These are phyloP conservation scores for Aureobasidium zeae DNA, from an alignment of 2,329 filamentous ascomycete species.

Conservation along the genomic window DNA sequence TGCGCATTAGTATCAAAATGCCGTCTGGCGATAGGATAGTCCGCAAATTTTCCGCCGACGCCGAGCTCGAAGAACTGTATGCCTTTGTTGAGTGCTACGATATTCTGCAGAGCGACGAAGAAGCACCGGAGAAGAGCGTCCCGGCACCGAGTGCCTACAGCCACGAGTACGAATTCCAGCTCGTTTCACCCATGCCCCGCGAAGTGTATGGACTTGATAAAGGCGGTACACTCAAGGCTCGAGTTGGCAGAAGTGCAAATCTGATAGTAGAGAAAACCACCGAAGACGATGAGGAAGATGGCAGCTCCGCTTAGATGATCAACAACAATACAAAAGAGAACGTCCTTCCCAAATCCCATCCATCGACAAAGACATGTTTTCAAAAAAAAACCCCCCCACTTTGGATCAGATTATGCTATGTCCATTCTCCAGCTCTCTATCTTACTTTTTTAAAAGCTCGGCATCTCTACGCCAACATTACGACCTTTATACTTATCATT, in stretches of 20 bases:
- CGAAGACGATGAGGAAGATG: conserved; percentile 38
- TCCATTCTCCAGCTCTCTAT: too few species aligned
- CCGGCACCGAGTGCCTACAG: conserved; percentile 58
- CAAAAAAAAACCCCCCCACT: too few species aligned
- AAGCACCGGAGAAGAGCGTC: conserved; percentile 29
- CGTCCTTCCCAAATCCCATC: too few species aligned
- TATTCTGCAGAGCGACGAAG: conserved; percentile 41
- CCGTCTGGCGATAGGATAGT: conserved; percentile 64
- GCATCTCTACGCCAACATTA: background rate
- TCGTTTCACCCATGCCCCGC: conserved; percentile 78
- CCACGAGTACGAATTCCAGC: conserved; percentile 74
- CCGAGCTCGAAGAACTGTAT: conserved; percentile 78
- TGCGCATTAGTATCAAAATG: conserved; percentile 58
- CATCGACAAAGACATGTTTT: too few species aligned
- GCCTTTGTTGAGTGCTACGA: conserved; percentile 92
- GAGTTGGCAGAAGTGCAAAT: conserved; percentile 75
- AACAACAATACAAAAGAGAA: background rate
- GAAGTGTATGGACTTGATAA: conserved; percentile 64
- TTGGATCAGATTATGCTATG: too few species aligned
- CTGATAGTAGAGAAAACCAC: conserved; percentile 73
- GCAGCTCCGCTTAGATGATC: background rate
- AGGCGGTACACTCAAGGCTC: conserved; percentile 57
- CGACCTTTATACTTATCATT: background rate
- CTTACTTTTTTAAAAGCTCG: too few species aligned
- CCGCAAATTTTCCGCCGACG: conserved; percentile 60